A percentile compares a stretch with the other conserved stretches of the same genome.
Evolutionary conservation across 331 rosid species (phyloP).

Genomic region (Malus hybrid): DNA sequence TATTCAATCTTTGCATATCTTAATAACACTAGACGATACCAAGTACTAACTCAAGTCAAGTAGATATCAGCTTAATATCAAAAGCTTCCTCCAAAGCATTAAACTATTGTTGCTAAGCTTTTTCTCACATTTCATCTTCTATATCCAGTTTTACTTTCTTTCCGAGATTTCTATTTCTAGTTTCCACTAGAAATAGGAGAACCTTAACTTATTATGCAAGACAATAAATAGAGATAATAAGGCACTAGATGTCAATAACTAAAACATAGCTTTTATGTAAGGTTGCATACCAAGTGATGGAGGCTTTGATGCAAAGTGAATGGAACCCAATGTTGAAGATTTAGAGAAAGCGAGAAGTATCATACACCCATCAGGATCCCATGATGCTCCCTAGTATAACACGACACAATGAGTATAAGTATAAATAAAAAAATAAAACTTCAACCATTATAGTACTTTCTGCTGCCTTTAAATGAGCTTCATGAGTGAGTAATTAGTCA

Average conservation of each 20-base stretch:
- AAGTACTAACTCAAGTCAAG: background rate
- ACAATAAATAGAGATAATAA: background rate
- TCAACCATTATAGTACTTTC: background rate
- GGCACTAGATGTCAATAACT: background rate
- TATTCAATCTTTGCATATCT: background rate
- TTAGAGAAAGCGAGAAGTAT: constrained; percentile 78
- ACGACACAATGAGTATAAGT: constrained; percentile 1
- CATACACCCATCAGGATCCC: constrained; percentile 98
- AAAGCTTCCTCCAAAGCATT: background rate
- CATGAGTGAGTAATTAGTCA: background rate
- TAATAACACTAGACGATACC: background rate
- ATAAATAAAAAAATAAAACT: constrained; percentile 4
- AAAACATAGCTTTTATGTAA: constrained; percentile 10
- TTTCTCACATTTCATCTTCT: background rate
- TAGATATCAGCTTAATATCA: background rate
- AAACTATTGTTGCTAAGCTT: background rate
- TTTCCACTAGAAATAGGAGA: background rate
- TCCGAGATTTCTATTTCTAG: background rate
- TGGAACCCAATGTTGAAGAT: constrained; percentile 82
- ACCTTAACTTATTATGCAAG: background rate
- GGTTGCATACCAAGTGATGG: constrained; percentile 72
- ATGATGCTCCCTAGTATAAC: constrained; percentile 67
- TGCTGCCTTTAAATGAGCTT: background rate
- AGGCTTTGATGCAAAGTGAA: constrained; percentile 96
- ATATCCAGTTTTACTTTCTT: background rate